Conservation (phyloP, 306 rosid species). For the Begonia peltatifolia region DNA sequence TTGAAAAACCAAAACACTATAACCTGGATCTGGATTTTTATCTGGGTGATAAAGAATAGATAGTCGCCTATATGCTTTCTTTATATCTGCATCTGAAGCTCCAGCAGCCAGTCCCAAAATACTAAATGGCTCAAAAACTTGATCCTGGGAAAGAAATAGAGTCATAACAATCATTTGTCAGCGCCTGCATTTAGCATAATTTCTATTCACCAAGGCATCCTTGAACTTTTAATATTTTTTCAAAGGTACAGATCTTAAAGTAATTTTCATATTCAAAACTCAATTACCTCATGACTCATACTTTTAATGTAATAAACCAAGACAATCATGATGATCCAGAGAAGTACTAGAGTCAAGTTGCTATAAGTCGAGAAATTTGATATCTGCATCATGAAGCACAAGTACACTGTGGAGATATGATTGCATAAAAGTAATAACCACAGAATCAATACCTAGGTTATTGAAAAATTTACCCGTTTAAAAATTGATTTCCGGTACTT, state of each 20-base stretch:
- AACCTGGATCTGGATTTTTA: constrained; percentile 99
- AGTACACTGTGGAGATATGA: neutral
- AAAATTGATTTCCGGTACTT: constrained; percentile 84
- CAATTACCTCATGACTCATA: constrained; percentile 75
- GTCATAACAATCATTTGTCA: no score
- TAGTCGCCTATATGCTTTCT: constrained; percentile 83
- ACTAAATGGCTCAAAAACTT: constrained; percentile 79
- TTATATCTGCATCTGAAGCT: constrained; percentile 59
- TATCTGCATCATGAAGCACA: constrained; percentile 42
- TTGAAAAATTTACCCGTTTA: constrained; percentile 41
- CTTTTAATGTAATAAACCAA: constrained; percentile 78
- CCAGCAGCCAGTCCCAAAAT: constrained; percentile 80
- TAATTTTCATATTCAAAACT: neutral
- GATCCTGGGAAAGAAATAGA: constrained; percentile 28
- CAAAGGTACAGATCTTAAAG: neutral
- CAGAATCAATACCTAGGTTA: constrained; percentile 2
- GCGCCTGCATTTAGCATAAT: no score
- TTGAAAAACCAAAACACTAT: constrained; percentile 17
- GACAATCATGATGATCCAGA: constrained; percentile 76
- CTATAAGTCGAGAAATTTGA: constrained; percentile 68
- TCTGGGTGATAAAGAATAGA: constrained; percentile 88
- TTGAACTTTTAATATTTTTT: no score
- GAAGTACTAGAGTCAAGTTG: constrained; percentile 66
- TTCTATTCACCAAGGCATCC: no score
- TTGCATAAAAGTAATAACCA: neutral